Evolutionary conservation across 2,329 filamentous ascomycete species (phyloP).

Genomic region (Aspergillus ibericus): DNA sequence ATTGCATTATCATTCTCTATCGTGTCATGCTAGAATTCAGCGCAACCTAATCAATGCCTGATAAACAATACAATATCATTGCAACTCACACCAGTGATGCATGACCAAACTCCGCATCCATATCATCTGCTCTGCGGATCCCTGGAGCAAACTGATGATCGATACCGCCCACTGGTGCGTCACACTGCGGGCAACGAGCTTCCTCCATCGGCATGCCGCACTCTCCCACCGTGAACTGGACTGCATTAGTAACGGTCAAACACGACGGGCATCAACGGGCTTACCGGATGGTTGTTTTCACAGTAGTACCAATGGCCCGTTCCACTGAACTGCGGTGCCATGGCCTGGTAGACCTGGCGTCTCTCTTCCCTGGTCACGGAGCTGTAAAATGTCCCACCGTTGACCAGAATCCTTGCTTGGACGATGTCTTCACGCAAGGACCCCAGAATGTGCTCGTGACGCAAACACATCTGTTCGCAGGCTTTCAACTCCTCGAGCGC

Average conservation of each 20-base stretch:
- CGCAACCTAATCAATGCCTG: too few species aligned
- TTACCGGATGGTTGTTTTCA: constrained; percentile 13
- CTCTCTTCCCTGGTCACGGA: constrained; percentile 6
- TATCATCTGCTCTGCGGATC: background rate
- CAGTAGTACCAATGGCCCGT: constrained; percentile 18
- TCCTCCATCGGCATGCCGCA: constrained; percentile 33
- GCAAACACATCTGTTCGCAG: background rate
- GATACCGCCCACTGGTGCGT: constrained; percentile 23
- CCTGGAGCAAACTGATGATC: constrained; percentile 13
- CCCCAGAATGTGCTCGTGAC: background rate
- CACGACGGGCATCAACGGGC: background rate
- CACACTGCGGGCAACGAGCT: constrained; percentile 30
- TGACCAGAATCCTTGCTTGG: constrained; percentile 1
- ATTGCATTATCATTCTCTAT: too few species aligned
- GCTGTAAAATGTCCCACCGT: constrained; percentile 10
- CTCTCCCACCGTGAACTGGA: constrained; percentile 30
- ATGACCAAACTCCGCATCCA: background rate
- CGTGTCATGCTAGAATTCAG: too few species aligned
- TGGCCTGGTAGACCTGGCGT: constrained; percentile 10
- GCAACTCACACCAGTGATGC: too few species aligned
- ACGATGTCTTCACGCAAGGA: background rate
- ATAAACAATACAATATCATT: too few species aligned
- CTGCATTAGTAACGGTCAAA: background rate
- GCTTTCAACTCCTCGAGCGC: background rate
- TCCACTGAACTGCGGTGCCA: constrained; percentile 9